Conservation (phyloP, 345 rosid species). For the Populus alba region DNA sequence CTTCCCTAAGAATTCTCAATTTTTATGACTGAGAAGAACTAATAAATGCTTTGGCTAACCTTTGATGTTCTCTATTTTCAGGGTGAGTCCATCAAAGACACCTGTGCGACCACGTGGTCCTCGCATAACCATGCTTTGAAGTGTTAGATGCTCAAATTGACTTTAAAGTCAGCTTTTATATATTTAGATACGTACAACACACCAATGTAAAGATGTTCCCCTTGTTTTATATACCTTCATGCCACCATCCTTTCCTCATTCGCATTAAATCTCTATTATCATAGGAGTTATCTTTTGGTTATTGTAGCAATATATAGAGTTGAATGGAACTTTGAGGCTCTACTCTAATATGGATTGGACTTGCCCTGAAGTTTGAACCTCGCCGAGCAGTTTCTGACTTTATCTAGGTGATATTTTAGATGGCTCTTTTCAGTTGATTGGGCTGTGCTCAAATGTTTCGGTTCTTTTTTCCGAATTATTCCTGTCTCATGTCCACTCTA, state of each 20-base stretch:
- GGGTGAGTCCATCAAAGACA: slow-evolving; percentile 99
- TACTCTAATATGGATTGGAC: not conserved
- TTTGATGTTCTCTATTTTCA: slow-evolving; percentile 27
- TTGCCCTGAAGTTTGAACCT: not conserved
- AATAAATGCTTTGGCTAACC: not conserved
- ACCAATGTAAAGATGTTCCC: not conserved
- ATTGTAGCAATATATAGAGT: slow-evolving; percentile 26
- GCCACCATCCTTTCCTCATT: slow-evolving; percentile 6
- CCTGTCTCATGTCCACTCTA: not conserved
- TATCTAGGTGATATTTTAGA: not conserved
- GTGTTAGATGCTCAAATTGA: not conserved
- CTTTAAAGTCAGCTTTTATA: not conserved
- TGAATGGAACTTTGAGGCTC: slow-evolving; percentile 32
- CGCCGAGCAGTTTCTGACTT: not conserved
- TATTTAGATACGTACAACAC: slow-evolving; percentile 8
- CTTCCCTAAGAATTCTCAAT: not conserved
- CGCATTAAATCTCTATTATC: slow-evolving; percentile 29
- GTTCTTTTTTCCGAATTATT: not conserved
- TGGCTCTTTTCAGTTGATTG: not conserved
- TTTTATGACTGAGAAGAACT: not conserved
- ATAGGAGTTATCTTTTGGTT: slow-evolving; percentile 14
- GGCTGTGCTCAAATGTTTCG: not conserved
- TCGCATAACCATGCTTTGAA: slow-evolving; percentile 23
- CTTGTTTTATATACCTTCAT: slow-evolving; percentile 15
- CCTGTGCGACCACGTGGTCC: slow-evolving; percentile 84